A percentile compares a stretch with the other conserved stretches of the same genome.
Evolutionary conservation across 2,329 filamentous ascomycete genomes (phyloP).

Genomic region (Epichloe elymi): DNA sequence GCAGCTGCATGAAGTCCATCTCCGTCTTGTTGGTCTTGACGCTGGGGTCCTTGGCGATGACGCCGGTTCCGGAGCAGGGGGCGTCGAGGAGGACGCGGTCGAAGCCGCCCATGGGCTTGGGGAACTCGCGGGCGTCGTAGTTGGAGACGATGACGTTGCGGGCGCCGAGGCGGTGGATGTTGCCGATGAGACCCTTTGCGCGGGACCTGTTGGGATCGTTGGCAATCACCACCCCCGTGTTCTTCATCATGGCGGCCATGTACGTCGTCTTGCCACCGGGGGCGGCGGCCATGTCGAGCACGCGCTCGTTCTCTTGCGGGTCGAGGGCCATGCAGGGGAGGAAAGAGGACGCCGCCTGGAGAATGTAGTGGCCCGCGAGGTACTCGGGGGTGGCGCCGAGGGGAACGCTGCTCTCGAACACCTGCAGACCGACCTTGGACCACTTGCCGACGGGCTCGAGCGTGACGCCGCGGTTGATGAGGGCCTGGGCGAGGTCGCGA

Average conservation of each 20-base stretch:
- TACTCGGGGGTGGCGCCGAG: slow-evolving; percentile 92
- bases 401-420: slow-evolving; percentile 78
- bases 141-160: slow-evolving; percentile 93
- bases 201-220: slow-evolving; percentile 92
- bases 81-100: slow-evolving; percentile 90
- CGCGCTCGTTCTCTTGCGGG: slow-evolving; percentile 81
- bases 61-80: slow-evolving; percentile 90
- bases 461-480: slow-evolving; percentile 93
- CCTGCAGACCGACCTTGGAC: slow-evolving; percentile 93
- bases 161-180: slow-evolving; percentile 86
- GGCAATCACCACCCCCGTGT: slow-evolving; percentile 88
- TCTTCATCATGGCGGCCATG: slow-evolving; percentile 60
- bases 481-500: slow-evolving; percentile 73
- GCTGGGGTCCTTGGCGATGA: slow-evolving; percentile 91
- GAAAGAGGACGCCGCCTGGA: slow-evolving; percentile 95
- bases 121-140: slow-evolving; percentile 89
- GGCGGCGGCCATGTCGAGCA: slow-evolving; percentile 51
- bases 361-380: slow-evolving; percentile 91
- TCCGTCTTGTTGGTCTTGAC: slow-evolving; percentile 99
- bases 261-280: slow-evolving; percentile 17
- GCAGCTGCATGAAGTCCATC: slow-evolving; percentile 83
- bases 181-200: slow-evolving; percentile 94
- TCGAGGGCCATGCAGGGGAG: slow-evolving; percentile 94
- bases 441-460: slow-evolving; percentile 96
- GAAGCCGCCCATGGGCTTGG: slow-evolving; percentile 87